A percentile compares a stretch with the other conserved stretches of the same genome.
These are phyloP conservation scores for Microcyclospora pomicola DNA, from an alignment of 2,329 filamentous ascomycete species.

Conservation along the genomic window DNA sequence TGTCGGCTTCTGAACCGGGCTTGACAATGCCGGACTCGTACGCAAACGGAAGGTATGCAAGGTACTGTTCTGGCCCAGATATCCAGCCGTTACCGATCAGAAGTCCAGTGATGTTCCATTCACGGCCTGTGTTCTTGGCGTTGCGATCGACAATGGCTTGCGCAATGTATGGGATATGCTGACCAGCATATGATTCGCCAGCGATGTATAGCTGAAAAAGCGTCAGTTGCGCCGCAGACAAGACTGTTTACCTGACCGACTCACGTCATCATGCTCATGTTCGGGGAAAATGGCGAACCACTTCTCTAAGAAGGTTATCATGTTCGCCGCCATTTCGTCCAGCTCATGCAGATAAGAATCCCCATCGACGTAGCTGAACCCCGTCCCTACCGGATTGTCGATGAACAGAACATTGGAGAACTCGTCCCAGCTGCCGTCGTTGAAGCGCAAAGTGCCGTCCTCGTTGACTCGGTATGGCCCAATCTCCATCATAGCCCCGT, in stretches of 20 bases:
- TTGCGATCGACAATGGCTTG: slow-evolving; percentile 81
- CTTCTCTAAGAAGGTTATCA: slow-evolving; percentile 77
- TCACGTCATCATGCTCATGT: slow-evolving; percentile 79
- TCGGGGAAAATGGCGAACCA: slow-evolving; percentile 86
- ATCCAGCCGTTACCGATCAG: slow-evolving; percentile 98
- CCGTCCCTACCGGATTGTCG: slow-evolving; percentile 91
- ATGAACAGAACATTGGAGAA: slow-evolving; percentile 95
- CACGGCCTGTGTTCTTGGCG: slow-evolving; percentile 32
- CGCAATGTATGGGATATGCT: slow-evolving; percentile 96
- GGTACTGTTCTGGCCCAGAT: slow-evolving; percentile 77
- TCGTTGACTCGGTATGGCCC: slow-evolving; percentile 81
- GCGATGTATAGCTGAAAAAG: slow-evolving; percentile 67
- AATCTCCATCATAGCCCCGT: slow-evolving; percentile 91
- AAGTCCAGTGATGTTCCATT: slow-evolving; percentile 72
- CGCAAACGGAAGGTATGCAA: slow-evolving; percentile 68
- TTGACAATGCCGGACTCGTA: slow-evolving; percentile 62
- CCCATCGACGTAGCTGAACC: slow-evolving; percentile 89
- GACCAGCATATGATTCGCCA: slow-evolving; percentile 92
- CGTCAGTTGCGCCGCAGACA: not conserved
- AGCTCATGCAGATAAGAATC: slow-evolving; percentile 77
- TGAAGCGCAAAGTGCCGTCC: slow-evolving; percentile 56
- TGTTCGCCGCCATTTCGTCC: slow-evolving; percentile 77
- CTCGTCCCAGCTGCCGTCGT: slow-evolving; percentile 96
- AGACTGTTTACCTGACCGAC: slow-evolving; percentile 23
- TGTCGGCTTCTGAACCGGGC: slow-evolving; percentile 51